Base-by-base conservation (phyloP, 306 rosid genomes). In the Amphicarpaea edgeworthii region DNA sequence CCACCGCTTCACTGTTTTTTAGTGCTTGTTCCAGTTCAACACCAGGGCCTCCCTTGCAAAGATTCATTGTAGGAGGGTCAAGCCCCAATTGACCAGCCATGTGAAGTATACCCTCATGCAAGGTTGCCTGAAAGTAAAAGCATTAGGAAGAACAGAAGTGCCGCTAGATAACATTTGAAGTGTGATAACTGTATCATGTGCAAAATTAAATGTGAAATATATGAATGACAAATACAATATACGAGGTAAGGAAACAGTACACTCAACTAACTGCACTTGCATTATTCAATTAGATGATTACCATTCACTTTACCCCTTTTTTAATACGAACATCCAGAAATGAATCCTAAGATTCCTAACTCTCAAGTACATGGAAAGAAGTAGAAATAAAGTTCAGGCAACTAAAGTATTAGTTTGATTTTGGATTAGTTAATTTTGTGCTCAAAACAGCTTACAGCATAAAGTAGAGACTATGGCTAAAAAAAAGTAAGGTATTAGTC, bases 11-110 rank as follows among this genome's bases (percentile, higher is more conserved):
- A 84, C 98, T 82, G 85, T 95, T 92, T 86, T 76, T 85, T 23
- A 92, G 78, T 14, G 98, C 98, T 72, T 89, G 95, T 73, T 80
- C 92, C 77, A 88, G 82, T 86, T 95, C 96, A 66, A 77, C 83
- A 73, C 74, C 70, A 66, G 91, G 77, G 53, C 92, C 92, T 57
- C 96, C 98, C 50, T 79, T 62, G 77, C 92, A 89, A 55, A 95
- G 86, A 59, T 81, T 85, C 98, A 92, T 95, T 50, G 93, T 95
- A 19, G 98, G 90, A 74, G 98, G 97, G 58, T 95, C 84, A 28
- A 95, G 96, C 86, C 97, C 98, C 75, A 95, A 78, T 57, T 95
- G 98, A 76, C 97, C 98, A 80, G 98, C 98, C 98, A 95, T 92
- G 87, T 90, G 83, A 85, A 95, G 98, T 84, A 95, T 78, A 82